A percentile compares a stretch with the other conserved stretches of the same genome.
phyloP scores from a whole-genome alignment of 768 basidiomycete species.

The Lactarius sp. region DNA sequence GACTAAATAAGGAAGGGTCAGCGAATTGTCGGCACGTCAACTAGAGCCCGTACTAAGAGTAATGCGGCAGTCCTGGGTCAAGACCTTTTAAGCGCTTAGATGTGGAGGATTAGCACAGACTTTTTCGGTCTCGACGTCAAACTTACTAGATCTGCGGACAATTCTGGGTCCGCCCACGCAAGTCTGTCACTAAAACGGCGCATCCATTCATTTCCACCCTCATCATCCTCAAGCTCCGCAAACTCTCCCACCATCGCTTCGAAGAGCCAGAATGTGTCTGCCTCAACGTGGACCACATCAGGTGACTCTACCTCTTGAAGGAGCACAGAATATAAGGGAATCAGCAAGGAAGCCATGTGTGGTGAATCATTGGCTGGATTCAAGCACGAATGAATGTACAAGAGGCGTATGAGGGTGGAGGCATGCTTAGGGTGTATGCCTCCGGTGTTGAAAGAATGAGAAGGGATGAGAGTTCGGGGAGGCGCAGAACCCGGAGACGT shows the following conservation, averaged over 20 bases:
- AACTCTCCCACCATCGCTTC: constrained; percentile 71
- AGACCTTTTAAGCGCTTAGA: constrained; percentile 57
- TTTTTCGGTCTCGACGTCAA: background rate
- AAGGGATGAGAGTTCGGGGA: constrained; percentile 44
- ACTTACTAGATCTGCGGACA: constrained; percentile 55
- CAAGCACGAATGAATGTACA: constrained; percentile 65
- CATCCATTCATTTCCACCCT: constrained; percentile 58
- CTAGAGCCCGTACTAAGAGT: constrained; percentile 59
- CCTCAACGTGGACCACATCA: constrained; percentile 64
- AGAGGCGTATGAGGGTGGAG: constrained; percentile 59
- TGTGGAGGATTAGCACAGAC: constrained; percentile 1
- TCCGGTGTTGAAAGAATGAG: constrained; percentile 41
- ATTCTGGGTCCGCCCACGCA: constrained; percentile 57
- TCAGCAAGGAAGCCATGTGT: constrained; percentile 61
- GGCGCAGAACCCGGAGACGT: constrained; percentile 34
- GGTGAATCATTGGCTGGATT: constrained; percentile 70
- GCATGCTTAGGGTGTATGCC: constrained; percentile 55
- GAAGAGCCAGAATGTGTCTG: constrained; percentile 80
- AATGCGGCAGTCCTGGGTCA: constrained; percentile 69
- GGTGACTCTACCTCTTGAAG: constrained; percentile 55
- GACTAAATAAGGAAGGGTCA: constrained; percentile 38
- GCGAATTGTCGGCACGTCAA: background rate
- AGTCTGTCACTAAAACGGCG: constrained; percentile 55
- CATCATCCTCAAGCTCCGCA: constrained; percentile 66
- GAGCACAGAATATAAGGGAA: constrained; percentile 63